Evolutionary conservation across 2,329 filamentous ascomycete species (phyloP).

Genomic region (Colletotrichum chlorophyti): DNA sequence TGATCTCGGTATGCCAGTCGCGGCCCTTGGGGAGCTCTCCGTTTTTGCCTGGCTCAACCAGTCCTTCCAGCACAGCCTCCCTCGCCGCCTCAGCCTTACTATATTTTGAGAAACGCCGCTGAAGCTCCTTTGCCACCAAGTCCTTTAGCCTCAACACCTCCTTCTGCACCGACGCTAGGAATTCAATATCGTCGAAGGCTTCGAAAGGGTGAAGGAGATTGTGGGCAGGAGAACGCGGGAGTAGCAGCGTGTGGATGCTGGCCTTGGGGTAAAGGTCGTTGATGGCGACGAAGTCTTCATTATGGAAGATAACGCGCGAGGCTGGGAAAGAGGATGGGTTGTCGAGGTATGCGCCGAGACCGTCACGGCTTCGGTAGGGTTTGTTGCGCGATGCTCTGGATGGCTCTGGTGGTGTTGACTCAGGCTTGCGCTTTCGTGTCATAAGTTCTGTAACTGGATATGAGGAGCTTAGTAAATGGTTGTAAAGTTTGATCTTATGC

Average conservation of each 20-base stretch:
- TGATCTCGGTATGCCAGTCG: constrained; percentile 79
- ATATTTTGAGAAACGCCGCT: constrained; percentile 67
- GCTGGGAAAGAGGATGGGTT: constrained; percentile 67
- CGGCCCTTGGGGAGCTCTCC: constrained; percentile 70
- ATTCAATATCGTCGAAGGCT: constrained; percentile 73
- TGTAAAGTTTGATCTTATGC: background rate
- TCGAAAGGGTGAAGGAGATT: constrained; percentile 76
- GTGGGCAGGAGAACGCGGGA: constrained; percentile 72
- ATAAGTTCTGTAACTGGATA: constrained; percentile 46
- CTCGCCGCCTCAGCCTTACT: constrained; percentile 70
- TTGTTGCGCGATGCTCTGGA: constrained; percentile 32
- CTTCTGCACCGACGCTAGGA: constrained; percentile 67
- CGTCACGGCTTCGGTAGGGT: constrained; percentile 61
- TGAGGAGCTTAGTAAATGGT: too few relatives aligned
- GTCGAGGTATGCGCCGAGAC: constrained; percentile 70
- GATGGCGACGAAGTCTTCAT: constrained; percentile 75
- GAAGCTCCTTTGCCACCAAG: constrained; percentile 78
- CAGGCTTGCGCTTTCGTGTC: constrained; percentile 43
- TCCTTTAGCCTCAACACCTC: constrained; percentile 67
- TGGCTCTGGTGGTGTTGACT: constrained; percentile 6
- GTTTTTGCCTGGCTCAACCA: constrained; percentile 51
- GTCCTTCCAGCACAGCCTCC: constrained; percentile 70
- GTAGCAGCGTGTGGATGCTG: constrained; percentile 83
- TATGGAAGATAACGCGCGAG: constrained; percentile 69
- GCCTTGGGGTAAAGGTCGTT: constrained; percentile 88